A percentile compares a stretch with the other conserved stretches of the same genome.
Conservation (phyloP, 192 early-diverging fungal genomes). For the Jimgerdemannia lactiflua region DNA sequence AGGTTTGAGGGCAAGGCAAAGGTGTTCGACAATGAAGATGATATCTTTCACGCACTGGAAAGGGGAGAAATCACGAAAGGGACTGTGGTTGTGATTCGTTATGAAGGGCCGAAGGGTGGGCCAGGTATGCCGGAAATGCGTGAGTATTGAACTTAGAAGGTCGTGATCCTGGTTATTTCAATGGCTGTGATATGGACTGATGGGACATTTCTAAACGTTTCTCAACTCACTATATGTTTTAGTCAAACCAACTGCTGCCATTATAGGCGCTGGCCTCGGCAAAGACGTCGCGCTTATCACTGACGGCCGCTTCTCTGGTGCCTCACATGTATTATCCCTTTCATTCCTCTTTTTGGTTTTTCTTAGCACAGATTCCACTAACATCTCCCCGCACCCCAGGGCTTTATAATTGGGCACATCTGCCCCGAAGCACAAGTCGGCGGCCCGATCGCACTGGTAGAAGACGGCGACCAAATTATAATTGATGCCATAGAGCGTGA, state of each 20-base stretch:
- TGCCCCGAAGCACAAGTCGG: slow-evolving; percentile 97
- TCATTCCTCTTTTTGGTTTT: not conserved
- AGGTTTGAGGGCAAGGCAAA: slow-evolving; percentile 81
- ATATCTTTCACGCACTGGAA: slow-evolving; percentile 89
- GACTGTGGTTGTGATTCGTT: slow-evolving; percentile 90
- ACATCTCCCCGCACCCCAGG: slow-evolving; percentile 35
- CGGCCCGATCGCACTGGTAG: slow-evolving; percentile 90
- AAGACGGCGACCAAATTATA: slow-evolving; percentile 84
- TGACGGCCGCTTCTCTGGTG: slow-evolving; percentile 98
- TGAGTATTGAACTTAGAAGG: slow-evolving; percentile 24
- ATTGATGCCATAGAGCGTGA: slow-evolving; percentile 82
- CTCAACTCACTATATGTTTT: not conserved
- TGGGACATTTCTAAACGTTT: not conserved
- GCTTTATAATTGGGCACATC: slow-evolving; percentile 99
- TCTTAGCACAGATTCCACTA: not conserved
- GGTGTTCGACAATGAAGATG: slow-evolving; percentile 93
- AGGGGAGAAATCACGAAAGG: slow-evolving; percentile 86
- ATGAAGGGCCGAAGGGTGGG: slow-evolving; percentile 97
- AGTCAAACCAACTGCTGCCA: slow-evolving; percentile 94
- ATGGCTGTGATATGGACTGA: not conserved
- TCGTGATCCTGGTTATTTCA: slow-evolving; percentile 1
- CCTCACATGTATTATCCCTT: slow-evolving; percentile 67
- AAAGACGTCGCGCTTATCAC: slow-evolving; percentile 95
- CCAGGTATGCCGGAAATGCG: slow-evolving; percentile 99
- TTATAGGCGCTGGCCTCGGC: slow-evolving; percentile 99